Evolutionary conservation across 371 early-diverging fungal genomes (phyloP), one percentile per base, ranked within the genome.

Genomic region (Mortierella sp.): DNA sequence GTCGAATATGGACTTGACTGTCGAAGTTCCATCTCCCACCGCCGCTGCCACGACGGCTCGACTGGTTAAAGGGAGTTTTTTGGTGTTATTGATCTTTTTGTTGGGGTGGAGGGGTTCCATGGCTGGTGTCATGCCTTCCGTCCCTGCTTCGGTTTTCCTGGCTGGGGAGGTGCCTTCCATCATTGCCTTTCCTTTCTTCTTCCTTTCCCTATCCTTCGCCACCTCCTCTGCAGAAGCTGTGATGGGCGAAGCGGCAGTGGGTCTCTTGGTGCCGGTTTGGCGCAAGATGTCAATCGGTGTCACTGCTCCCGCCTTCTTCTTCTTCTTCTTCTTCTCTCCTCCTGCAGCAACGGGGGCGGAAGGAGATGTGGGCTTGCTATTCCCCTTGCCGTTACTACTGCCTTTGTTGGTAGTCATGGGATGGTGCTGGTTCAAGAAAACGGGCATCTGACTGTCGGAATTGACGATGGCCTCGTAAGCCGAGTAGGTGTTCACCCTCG

Each of bases 361-460:
- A 54, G n/a, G 6, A 12, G 46, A 16, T 18, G 51, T 41, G 16
- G 18, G 43, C 5, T 24, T 51, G 2, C 35, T 46, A 4, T 71
- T 18, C 44, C 3, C 2, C 12, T 70, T 70, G 68, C n/a, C 41
- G 16, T 27, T 44, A 7, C 56, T 49, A 11, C 44, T 43, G 51
- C 18, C 51, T 29, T 51, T 58, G 55, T 0, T 44, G 18, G 11
- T 51, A 35, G 1, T 41, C 21, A 48, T 68, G 32, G 18, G 74
- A 29, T 72, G 79, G 14, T 41, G 75, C n/a, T 79, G 79, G 43
- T 76, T 72, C 55, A 78, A 54, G 41, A 84, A 84, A 27, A 78
- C 54, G 3, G 81, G 81, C 43, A 84, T 29, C 58, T 78, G 81
- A 55, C 85, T 84, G 4, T 84, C 81, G 16, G 85, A 84, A 51